phyloP scores from a whole-genome alignment of 1,139 yeast species.

The Lodderomyces pseudojiufengensis region DNA sequence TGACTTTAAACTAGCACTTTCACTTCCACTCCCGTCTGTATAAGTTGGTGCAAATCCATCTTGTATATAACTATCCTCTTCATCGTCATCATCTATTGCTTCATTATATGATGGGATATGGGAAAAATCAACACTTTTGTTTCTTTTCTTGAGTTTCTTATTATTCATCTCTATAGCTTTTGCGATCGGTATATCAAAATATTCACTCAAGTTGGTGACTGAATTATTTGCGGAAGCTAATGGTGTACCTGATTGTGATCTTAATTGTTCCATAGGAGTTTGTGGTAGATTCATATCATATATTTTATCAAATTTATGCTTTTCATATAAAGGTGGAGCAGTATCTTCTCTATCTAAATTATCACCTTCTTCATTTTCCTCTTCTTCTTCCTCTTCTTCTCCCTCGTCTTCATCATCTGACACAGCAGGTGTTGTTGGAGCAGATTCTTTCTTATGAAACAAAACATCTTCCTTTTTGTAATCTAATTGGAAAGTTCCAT shows the following conservation, averaged over 20 bases:
- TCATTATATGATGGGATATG: conserved; percentile 23
- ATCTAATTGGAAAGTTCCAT: conserved; percentile 43
- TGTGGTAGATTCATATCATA: conserved; percentile 36
- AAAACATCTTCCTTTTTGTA: conserved; percentile 33
- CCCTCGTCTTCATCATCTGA: conserved; percentile 13
- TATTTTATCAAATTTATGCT: conserved; percentile 33
- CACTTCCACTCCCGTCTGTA: conserved; percentile 10
- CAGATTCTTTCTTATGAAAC: conserved; percentile 24
- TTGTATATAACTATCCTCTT: conserved; percentile 13
- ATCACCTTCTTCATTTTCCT: conserved; percentile 7
- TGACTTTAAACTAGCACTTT: conserved; percentile 5
- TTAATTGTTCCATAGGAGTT: conserved; percentile 38
- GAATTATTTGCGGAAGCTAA: conserved; percentile 19
- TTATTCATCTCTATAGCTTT: conserved; percentile 9
- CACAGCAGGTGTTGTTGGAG: conserved; percentile 13
- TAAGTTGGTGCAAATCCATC: conserved; percentile 22
- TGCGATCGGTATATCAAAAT: conserved; percentile 25
- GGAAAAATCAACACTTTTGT: conserved; percentile 12
- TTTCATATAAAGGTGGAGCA: conserved; percentile 44
- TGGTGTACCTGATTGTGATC: conserved; percentile 21
- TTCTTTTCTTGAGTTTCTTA: conserved; percentile 5
- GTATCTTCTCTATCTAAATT: conserved; percentile 29
- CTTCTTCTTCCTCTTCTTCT: conserved; percentile 11
- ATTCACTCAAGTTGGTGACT: conserved; percentile 19
- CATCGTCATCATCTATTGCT: conserved; percentile 23